These are phyloP conservation scores for Lepidopterella palustris DNA, from an alignment of 495 filamentous ascomycete genomes.

Conservation along the genomic window DNA sequence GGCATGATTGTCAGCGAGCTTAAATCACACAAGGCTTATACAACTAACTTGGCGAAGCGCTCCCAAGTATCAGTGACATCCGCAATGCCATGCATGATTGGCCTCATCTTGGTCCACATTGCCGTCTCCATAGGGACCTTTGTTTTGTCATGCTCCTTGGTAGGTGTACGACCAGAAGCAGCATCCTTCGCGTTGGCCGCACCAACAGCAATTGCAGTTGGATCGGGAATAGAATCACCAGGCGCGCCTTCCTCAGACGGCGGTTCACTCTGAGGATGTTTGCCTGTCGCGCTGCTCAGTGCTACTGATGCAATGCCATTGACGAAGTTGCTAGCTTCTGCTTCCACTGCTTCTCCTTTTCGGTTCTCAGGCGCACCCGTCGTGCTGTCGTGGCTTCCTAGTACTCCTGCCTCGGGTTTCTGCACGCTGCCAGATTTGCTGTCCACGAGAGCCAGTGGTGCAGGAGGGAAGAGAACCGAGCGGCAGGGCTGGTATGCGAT, in stretches of 20 bases:
- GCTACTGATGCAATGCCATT: conserved; percentile 69
- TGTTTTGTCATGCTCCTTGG: conserved; percentile 64
- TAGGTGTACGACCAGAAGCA: conserved; percentile 42
- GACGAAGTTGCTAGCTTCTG: conserved; percentile 77
- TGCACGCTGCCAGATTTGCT: conserved; percentile 57
- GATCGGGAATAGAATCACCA: conserved; percentile 50
- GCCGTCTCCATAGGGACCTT: conserved; percentile 75
- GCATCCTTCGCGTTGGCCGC: conserved; percentile 54
- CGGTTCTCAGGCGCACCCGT: conserved; percentile 80
- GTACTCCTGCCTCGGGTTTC: conserved; percentile 60
- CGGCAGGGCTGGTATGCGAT: conserved; percentile 62
- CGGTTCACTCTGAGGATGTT: conserved; percentile 44
- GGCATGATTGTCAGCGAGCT: conserved; percentile 12
- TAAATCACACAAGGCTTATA: neutral
- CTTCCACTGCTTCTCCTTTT: conserved; percentile 80
- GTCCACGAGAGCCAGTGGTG: conserved; percentile 59
- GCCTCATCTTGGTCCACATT: conserved; percentile 68
- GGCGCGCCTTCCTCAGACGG: conserved; percentile 20
- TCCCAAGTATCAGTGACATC: conserved; percentile 77
- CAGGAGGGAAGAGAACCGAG: conserved; percentile 64
- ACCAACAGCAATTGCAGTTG: conserved; percentile 48
- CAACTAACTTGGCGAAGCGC: conserved; percentile 63
- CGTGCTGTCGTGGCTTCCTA: conserved; percentile 69
- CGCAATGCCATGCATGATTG: conserved; percentile 67
- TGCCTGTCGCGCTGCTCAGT: conserved; percentile 67